These are phyloP conservation scores for Prillingera fragicola DNA, from an alignment of 1,284 basidiomycete species.

Conservation along the genomic window DNA sequence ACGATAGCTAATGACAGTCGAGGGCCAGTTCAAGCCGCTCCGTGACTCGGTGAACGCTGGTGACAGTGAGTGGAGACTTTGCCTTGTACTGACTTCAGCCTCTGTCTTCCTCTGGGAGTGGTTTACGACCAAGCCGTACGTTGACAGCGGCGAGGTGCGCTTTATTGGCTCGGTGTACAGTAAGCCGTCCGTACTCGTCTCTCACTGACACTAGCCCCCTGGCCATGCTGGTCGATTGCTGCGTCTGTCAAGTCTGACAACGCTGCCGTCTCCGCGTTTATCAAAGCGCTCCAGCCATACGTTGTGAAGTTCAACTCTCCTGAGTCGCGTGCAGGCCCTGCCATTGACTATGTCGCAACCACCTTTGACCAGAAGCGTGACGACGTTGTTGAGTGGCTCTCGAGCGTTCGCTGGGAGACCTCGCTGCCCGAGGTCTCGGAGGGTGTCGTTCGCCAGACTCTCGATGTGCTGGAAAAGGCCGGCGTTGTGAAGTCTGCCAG, in stretches of 20 bases:
- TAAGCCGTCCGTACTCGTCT: slow-evolving; percentile 13
- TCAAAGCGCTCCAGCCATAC: slow-evolving; percentile 59
- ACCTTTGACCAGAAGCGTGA: slow-evolving; percentile 71
- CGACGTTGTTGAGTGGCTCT: slow-evolving; percentile 65
- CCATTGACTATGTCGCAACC: slow-evolving; percentile 68
- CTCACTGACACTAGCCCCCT: slow-evolving; percentile 61
- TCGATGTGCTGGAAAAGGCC: slow-evolving; percentile 69
- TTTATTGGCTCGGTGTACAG: slow-evolving; percentile 54
- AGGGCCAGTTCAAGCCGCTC: slow-evolving; percentile 83
- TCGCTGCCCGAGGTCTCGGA: slow-evolving; percentile 61
- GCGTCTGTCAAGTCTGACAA: slow-evolving; percentile 62
- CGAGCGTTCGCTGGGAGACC: slow-evolving; percentile 67
- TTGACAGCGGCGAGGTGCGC: slow-evolving; percentile 72
- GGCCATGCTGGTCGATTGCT: slow-evolving; percentile 93
- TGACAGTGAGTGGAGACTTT: slow-evolving; percentile 32
- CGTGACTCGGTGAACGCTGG: slow-evolving; percentile 85
- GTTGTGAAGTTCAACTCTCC: slow-evolving; percentile 64
- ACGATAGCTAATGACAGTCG: slow-evolving; percentile 54
- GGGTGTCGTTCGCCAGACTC: slow-evolving; percentile 62
- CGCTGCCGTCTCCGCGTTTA: slow-evolving; percentile 56
- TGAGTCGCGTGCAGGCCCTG: slow-evolving; percentile 56
- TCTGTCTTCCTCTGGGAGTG: slow-evolving; percentile 71
- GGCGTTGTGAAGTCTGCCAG: slow-evolving; percentile 62
- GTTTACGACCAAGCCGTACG: slow-evolving; percentile 95
- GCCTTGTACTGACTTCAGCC: slow-evolving; percentile 19